These are phyloP conservation scores for Aspergillus aculeatus DNA, from an alignment of 2,329 filamentous ascomycete species.

Conservation along the genomic window DNA sequence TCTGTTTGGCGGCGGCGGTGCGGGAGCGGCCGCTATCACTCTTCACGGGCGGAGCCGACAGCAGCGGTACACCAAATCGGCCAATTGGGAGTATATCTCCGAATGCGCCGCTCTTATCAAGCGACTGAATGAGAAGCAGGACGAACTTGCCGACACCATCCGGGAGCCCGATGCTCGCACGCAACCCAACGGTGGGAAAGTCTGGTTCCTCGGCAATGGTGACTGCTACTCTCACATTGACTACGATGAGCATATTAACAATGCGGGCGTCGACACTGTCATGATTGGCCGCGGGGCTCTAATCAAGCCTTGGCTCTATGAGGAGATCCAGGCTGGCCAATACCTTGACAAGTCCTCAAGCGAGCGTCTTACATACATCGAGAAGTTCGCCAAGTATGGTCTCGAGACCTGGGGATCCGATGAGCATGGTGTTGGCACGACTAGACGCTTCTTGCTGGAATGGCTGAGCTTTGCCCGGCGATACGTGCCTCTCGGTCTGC, in stretches of 20 bases:
- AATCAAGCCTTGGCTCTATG: slow-evolving; percentile 98
- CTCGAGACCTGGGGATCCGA: slow-evolving; percentile 95
- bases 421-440: slow-evolving; percentile 88
- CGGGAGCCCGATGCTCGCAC: slow-evolving; percentile 73
- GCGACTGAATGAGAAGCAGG: slow-evolving; percentile 68
- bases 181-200: slow-evolving; percentile 66
- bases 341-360: slow-evolving; percentile 92
- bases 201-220: slow-evolving; percentile 94
- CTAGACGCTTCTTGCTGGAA: slow-evolving; percentile 87
- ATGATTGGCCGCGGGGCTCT: slow-evolving; percentile 97
- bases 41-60: slow-evolving; percentile 91
- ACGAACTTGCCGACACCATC: slow-evolving; percentile 70
- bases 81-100: slow-evolving; percentile 94
- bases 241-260: slow-evolving; percentile 74
- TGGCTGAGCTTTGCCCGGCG: slow-evolving; percentile 92
- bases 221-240: slow-evolving; percentile 93
- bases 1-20: slow-evolving; percentile 60
- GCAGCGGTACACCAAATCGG: slow-evolving; percentile 85
- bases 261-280: slow-evolving; percentile 82
- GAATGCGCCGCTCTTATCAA: slow-evolving; percentile 85
- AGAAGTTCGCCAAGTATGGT: slow-evolving; percentile 86
- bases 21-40: slow-evolving; percentile 91
- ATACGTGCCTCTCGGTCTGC: slow-evolving; percentile 84
- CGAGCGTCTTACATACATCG: slow-evolving; percentile 80
- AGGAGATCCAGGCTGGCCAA: slow-evolving; percentile 88